Conservation (phyloP, 2,329 filamentous ascomycete species). For the Aspergillus sp. region DNA sequence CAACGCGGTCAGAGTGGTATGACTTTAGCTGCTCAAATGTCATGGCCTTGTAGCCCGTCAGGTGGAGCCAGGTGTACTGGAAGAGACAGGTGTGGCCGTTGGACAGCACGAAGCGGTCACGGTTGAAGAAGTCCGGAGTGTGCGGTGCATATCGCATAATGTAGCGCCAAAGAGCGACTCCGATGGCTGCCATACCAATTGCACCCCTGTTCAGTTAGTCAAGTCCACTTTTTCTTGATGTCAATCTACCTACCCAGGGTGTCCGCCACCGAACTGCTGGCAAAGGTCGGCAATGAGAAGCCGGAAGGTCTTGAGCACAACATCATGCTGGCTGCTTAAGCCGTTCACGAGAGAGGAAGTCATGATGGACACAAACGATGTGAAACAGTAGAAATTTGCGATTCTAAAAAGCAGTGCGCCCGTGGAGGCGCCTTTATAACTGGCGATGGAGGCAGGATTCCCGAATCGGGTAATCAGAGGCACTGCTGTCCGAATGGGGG, state of each 20-base stretch:
- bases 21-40: conserved; percentile 35
- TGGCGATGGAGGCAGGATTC: conserved; percentile 2
- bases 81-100: conserved; percentile 40
- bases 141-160: conserved; percentile 43
- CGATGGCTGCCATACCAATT: conserved; percentile 48
- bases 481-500: conserved; percentile 12
- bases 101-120: conserved; percentile 47
- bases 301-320: conserved; percentile 61
- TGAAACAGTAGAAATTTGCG: not conserved
- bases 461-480: conserved; percentile 17
- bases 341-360: conserved; percentile 13
- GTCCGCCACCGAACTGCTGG: conserved; percentile 68
- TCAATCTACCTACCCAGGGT: conserved; percentile 56
- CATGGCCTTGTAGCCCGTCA: conserved; percentile 33
- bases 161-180: conserved; percentile 45
- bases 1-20: conserved; percentile 31
- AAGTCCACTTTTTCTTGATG: not conserved
- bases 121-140: conserved; percentile 43
- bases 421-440: not conserved
- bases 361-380: conserved; percentile 20
- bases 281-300: conserved; percentile 67
- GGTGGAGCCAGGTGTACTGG: conserved; percentile 33
- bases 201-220: conserved; percentile 37
- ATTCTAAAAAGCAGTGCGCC: not conserved
- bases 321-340: conserved; percentile 36